Base-by-base conservation (phyloP, 2,329 filamentous ascomycete species). In the Hypoxylon sp. region DNA sequence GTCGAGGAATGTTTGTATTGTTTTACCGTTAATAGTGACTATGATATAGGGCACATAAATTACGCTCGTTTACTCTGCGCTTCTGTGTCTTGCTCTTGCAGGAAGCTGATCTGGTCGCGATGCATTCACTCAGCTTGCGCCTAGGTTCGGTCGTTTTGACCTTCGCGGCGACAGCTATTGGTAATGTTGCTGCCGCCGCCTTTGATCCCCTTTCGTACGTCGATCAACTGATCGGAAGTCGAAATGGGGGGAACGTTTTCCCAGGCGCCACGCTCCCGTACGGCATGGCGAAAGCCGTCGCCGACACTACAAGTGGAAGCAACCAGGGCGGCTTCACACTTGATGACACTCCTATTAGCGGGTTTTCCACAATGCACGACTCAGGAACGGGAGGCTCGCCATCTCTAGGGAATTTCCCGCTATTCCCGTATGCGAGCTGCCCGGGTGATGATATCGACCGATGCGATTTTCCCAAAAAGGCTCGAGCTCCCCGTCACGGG, bases 341-440 rank as follows among this genome's bases (percentile, higher is more conserved):
- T 5, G 84, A 88, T 55, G 79, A 78, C 45, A 77, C 77, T 16
- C 77, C 79, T 0, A 81, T 88, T 34, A 82, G 81, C 3, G 87
- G 87, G 12, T 88, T 88, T 75, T 86, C 83, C 11, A 81, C 83
- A 37, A 81, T 88, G 79, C 86, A 88, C 73, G 87, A 88, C 71
- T 86, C 83, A 1, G 86, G 86, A 0, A 88, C 85, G 0, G 87
- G 87, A 21, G 82, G 82, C 6, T 77, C 78, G 0, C 87, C 90
- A 0, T 92, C 88, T 3, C 78, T 93, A 14, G 91, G 90, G 12
- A 92, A 92, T 73, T 93, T 93, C 56, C 88, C 91, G 0, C 80
- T 93, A 1, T 93, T 93, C 68, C 84, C 90, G 0, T 90, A 91
- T 66, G 79, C 85, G 3, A 81, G 82, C 41, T 93, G 91, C 68